A percentile compares a stretch with the other conserved stretches of the same genome.
These are phyloP conservation scores for Pseudozyma sp. DNA, from an alignment of 1,284 basidiomycete species.

Conservation along the genomic window DNA sequence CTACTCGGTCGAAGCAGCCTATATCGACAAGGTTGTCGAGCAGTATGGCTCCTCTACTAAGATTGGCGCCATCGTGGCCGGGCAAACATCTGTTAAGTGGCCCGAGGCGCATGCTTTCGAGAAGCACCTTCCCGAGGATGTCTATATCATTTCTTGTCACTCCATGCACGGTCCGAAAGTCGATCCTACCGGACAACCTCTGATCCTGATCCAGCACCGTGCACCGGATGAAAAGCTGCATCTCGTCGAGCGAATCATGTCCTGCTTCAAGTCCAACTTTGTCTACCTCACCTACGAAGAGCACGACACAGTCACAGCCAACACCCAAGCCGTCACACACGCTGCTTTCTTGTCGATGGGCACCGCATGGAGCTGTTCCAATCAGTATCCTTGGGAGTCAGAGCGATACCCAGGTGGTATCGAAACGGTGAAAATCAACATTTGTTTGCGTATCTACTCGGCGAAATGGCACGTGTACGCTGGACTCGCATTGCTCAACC, in stretches of 20 bases:
- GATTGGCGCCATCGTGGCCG: conserved; percentile 88
- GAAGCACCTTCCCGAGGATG: conserved; percentile 84
- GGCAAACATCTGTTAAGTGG: conserved; percentile 96
- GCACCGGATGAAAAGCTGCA: conserved; percentile 79
- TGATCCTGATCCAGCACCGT: conserved; percentile 92
- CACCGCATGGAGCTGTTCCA: conserved; percentile 86
- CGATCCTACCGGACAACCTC: conserved; percentile 87
- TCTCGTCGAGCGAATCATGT: conserved; percentile 85
- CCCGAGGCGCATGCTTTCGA: conserved; percentile 94
- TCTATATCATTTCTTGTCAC: conserved; percentile 90
- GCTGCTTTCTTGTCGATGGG: conserved; percentile 99
- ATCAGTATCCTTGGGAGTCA: conserved; percentile 93
- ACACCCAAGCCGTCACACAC: conserved; percentile 97
- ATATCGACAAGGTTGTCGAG: conserved; percentile 83
- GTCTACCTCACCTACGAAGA: conserved; percentile 95
- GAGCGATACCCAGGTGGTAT: conserved; percentile 94
- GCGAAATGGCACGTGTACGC: conserved; percentile 99
- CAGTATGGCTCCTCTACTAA: conserved; percentile 95
- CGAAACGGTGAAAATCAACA: conserved; percentile 98
- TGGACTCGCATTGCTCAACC: conserved; percentile 95
- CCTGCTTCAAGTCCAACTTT: conserved; percentile 82
- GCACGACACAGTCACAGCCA: conserved; percentile 94
- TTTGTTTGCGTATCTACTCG: conserved; percentile 87
- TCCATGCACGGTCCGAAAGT: conserved; percentile 94
- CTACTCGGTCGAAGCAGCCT: conserved; percentile 94